phyloP scores from a whole-genome alignment of 371 early-diverging fungal genomes.

The Mucor circinelloides region DNA sequence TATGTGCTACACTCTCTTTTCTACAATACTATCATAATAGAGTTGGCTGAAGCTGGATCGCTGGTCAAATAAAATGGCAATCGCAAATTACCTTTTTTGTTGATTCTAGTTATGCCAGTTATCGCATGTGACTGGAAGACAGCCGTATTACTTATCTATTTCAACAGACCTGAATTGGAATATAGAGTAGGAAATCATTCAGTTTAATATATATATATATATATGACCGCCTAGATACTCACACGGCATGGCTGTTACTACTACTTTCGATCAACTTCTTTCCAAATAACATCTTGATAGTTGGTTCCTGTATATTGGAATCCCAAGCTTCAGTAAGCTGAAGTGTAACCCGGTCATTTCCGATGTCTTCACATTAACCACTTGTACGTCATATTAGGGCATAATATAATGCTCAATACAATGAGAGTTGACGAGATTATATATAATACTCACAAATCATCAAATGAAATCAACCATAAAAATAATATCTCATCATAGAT shows the following conservation, averaged over 20 bases:
- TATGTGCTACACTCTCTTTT: background rate
- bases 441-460: background rate
- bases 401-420: background rate
- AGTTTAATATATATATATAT: background rate
- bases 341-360: slow-evolving; percentile 20
- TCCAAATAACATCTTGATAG: background rate
- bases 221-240: background rate
- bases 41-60: slow-evolving; percentile 11
- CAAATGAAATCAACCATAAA: background rate
- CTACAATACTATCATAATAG: background rate
- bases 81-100: slow-evolving; percentile 20
- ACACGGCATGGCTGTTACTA: background rate
- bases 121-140: slow-evolving; percentile 29
- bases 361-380: background rate
- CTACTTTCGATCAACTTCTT: background rate
- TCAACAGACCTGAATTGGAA: background rate
- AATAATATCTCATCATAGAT: background rate
- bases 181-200: background rate
- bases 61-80: slow-evolving; percentile 8
- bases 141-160: background rate
- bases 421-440: background rate
- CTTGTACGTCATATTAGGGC: background rate
- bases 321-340: background rate
- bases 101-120: slow-evolving; percentile 24
- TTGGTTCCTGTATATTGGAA: background rate